Conservation (phyloP, 768 basidiomycete species). For the Mycena vitilis region DNA sequence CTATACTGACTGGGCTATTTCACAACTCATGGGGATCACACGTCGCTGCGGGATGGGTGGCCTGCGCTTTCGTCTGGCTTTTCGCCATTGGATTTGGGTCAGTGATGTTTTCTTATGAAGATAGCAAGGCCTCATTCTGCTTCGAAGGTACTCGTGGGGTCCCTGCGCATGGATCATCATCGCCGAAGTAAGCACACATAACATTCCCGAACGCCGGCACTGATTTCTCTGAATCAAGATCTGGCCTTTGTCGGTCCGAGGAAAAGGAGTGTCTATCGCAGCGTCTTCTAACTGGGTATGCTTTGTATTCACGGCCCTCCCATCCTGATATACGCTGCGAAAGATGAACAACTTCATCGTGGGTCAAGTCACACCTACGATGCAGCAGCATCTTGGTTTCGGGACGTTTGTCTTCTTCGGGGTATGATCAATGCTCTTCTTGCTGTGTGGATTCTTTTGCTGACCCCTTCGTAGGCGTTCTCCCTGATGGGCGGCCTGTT, state of each 20-base stretch:
- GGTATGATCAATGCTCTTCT: constrained; percentile 45
- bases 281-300: constrained; percentile 81
- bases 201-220: too few species aligned
- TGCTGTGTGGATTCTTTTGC: constrained; percentile 14
- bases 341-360: constrained; percentile 86
- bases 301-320: constrained; percentile 5
- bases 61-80: constrained; percentile 78
- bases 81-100: constrained; percentile 70
- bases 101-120: not conserved
- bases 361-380: constrained; percentile 77
- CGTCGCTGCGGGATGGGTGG: constrained; percentile 75
- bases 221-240: too few species aligned
- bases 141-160: constrained; percentile 83
- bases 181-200: too few species aligned
- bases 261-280: constrained; percentile 81
- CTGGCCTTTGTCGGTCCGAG: constrained; percentile 77
- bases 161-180: constrained; percentile 84
- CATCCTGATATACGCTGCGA: constrained; percentile 4
- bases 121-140: not conserved
- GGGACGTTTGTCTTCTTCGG: constrained; percentile 86
- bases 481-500: constrained; percentile 77
- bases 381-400: constrained; percentile 72
- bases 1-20: constrained; percentile 70
- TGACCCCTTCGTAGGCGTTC: constrained; percentile 56
- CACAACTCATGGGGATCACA: constrained; percentile 64